Evolutionary conservation across 371 early-diverging fungal genomes (phyloP).

Genomic region (Choanephora cucurbitarum): DNA sequence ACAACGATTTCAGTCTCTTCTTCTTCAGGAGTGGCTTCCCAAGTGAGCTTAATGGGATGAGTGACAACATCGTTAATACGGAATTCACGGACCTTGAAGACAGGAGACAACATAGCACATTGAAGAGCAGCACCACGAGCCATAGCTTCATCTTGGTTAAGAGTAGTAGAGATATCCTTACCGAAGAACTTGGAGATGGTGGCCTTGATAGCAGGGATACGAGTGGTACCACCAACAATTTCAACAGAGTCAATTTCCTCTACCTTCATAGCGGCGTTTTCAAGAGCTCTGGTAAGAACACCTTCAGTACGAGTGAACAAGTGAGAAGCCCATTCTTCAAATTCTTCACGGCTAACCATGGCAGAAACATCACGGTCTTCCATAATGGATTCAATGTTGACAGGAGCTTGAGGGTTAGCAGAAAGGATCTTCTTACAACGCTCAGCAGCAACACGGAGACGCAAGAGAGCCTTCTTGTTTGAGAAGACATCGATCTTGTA

Average conservation of each 20-base stretch:
- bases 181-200: slow-evolving; percentile 82
- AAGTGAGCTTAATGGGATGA: slow-evolving; percentile 65
- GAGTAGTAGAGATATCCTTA: slow-evolving; percentile 85
- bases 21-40: slow-evolving; percentile 72
- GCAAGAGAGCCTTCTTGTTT: slow-evolving; percentile 90
- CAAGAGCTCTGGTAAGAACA: slow-evolving; percentile 78
- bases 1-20: slow-evolving; percentile 75
- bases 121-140: slow-evolving; percentile 96
- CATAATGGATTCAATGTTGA: slow-evolving; percentile 94
- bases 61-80: slow-evolving; percentile 85
- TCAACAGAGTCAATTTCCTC: slow-evolving; percentile 93
- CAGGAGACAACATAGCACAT: slow-evolving; percentile 97
- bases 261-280: slow-evolving; percentile 72
- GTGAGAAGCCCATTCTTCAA: slow-evolving; percentile 81
- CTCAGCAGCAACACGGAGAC: slow-evolving; percentile 91
- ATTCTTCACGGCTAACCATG: slow-evolving; percentile 81
- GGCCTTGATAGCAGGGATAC: slow-evolving; percentile 93
- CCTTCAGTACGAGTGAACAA: slow-evolving; percentile 73
- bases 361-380: slow-evolving; percentile 91
- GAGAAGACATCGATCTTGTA: slow-evolving; percentile 91
- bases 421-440: slow-evolving; percentile 96
- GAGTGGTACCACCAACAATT: slow-evolving; percentile 91
- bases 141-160: slow-evolving; percentile 98
- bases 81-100: slow-evolving; percentile 97
- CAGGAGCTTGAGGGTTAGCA: slow-evolving; percentile 88